Percentiles rank a stretch among this genome's conserved stretches.
phyloP scores from a whole-genome alignment of 331 rosid species.

The Rosa hybrid region DNA sequence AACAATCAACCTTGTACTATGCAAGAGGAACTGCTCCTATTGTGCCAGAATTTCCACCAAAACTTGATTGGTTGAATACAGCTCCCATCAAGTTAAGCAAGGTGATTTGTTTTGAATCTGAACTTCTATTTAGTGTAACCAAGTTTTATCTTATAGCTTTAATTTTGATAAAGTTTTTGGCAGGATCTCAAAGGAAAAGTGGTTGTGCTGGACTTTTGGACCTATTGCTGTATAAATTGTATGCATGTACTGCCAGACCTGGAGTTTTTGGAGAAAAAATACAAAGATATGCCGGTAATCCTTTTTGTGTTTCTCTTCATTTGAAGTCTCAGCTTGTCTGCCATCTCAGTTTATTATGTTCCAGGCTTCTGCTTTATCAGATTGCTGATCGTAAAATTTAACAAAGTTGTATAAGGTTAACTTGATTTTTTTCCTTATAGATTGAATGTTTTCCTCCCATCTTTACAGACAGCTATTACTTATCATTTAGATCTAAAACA shows the following conservation, averaged over 20 bases:
- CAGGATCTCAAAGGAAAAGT: slow-evolving; percentile 97
- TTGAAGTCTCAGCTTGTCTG: slow-evolving; percentile 28
- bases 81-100: slow-evolving; percentile 82
- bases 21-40: slow-evolving; percentile 64
- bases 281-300: slow-evolving; percentile 87
- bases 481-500: not conserved
- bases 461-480: not conserved
- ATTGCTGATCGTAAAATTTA: not conserved
- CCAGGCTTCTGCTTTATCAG: not conserved
- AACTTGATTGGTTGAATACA: slow-evolving; percentile 93
- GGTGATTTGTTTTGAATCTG: slow-evolving; percentile 52
- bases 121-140: slow-evolving; percentile 26
- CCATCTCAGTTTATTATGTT: slow-evolving; percentile 10
- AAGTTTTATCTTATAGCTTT: slow-evolving; percentile 15
- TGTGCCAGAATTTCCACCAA: slow-evolving; percentile 92
- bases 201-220: slow-evolving; percentile 93
- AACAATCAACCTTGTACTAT: slow-evolving; percentile 33
- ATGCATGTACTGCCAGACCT: slow-evolving; percentile 98
- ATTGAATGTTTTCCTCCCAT: not conserved
- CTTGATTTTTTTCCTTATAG: not conserved
- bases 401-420: not conserved
- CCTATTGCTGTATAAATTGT: slow-evolving; percentile 94
- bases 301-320: slow-evolving; percentile 13
- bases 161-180: slow-evolving; percentile 29
- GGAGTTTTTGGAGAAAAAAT: slow-evolving; percentile 82